These are phyloP conservation scores for Verticillium albo-atrum DNA, from an alignment of 2,329 filamentous ascomycete genomes.

Conservation along the genomic window DNA sequence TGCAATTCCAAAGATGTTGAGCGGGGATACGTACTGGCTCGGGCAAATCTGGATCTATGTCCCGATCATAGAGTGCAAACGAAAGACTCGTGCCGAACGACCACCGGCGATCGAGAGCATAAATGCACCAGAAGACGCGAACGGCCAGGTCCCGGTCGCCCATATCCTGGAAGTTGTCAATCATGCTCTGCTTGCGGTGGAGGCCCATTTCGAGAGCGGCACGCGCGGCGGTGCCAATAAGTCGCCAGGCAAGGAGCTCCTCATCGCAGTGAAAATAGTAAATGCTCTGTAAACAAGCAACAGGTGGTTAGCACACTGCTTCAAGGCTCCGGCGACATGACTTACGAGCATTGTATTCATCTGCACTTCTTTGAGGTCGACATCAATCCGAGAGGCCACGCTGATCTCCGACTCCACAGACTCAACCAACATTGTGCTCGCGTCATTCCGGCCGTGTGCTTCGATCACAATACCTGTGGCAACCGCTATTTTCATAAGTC, in stretches of 20 bases:
- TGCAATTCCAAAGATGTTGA: no score
- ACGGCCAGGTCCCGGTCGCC: conserved; percentile 24
- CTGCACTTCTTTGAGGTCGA: conserved; percentile 28
- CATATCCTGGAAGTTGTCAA: conserved; percentile 29
- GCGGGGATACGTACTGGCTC: conserved; percentile 30
- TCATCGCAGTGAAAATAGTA: conserved; percentile 42
- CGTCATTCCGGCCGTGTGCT: conserved; percentile 22
- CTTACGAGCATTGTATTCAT: conserved; percentile 24
- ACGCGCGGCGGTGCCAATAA: conserved; percentile 40
- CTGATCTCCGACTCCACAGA: conserved; percentile 18
- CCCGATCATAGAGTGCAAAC: conserved; percentile 41
- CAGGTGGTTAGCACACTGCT: background rate
- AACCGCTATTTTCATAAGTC: conserved; percentile 27
- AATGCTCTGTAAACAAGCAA: conserved; percentile 22
- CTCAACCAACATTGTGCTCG: conserved; percentile 20
- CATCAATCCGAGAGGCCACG: conserved; percentile 22
- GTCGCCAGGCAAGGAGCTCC: conserved; percentile 43
- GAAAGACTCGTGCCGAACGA: conserved; percentile 47
- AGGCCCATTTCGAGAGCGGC: conserved; percentile 44
- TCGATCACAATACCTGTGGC: conserved; percentile 27
- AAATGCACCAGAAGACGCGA: conserved; percentile 45
- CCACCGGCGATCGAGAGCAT: conserved; percentile 46
- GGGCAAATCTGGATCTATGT: conserved; percentile 43
- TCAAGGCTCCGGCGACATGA: no score
- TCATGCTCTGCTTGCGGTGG: conserved; percentile 38